phyloP scores from a whole-genome alignment of 2,329 filamentous ascomycete species.

The Nemania sp. region DNA sequence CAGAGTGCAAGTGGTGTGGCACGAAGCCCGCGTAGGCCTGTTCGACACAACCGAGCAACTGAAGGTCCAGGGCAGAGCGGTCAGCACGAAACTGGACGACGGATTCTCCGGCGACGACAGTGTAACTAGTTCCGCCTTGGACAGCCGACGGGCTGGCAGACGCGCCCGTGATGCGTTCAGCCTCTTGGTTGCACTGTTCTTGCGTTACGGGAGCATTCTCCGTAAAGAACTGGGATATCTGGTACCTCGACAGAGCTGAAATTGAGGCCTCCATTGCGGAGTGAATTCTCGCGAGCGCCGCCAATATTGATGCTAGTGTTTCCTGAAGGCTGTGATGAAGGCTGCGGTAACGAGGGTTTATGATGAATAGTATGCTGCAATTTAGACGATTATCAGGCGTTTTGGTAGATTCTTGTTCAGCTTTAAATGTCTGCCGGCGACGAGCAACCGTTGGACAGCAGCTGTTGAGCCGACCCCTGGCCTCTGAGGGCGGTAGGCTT shows the following conservation, averaged over 20 bases:
- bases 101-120: conserved; percentile 14
- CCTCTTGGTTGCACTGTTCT: conserved; percentile 19
- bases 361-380: too few species aligned
- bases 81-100: conserved; percentile 20
- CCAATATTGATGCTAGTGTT: too few species aligned
- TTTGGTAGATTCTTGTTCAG: too few species aligned
- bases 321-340: too few species aligned
- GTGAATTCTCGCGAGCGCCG: too few species aligned
- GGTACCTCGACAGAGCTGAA: conserved; percentile 12
- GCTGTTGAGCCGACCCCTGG: too few species aligned
- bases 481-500: too few species aligned
- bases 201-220: conserved; percentile 14
- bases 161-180: conserved; percentile 13
- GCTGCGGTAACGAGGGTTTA: too few species aligned
- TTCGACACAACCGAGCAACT: conserved; percentile 16
- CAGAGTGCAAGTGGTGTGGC: conserved; percentile 17
- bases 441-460: too few species aligned
- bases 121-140: conserved; percentile 24
- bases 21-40: conserved; percentile 21
- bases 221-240: conserved; percentile 19
- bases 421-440: too few species aligned
- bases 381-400: too few species aligned
- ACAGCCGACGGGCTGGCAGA: conserved; percentile 11
- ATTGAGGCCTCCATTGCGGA: conserved; percentile 15
- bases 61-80: conserved; percentile 15